Evolutionary conservation across 345 rosid species (phyloP), one percentile per base, ranked within the genome.

Genomic region (Brassica incana): DNA sequence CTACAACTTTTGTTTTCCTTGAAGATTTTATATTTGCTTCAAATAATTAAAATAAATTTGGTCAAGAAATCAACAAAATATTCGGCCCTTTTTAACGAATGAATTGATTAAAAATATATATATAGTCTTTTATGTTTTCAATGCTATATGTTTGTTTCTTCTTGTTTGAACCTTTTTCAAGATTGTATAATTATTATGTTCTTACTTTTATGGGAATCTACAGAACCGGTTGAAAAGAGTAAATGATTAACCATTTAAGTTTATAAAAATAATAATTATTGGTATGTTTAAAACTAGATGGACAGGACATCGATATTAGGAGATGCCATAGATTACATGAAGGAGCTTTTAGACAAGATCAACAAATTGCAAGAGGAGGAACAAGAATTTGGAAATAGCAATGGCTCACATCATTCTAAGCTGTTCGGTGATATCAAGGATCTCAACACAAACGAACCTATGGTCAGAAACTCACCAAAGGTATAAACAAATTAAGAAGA

Each of bases 391-490:
- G 88, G 83, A 59, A 73, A 8, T 63, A 67, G 15, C 56, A 73
- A 73, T 18, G 63, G 12, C 30, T 67, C 81, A 73, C 74, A 56
- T 66, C 69, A 76, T n/a, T 66, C 81, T 67, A 60, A 80, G 75
- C 76, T 83, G 32, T 65, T 75, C 14, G 73, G 71, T 75, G 84
- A 66, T 80, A 76, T 88, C 77, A 84, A 86, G 58, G 92, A 89
- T 67, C 78, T 65, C 33, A 89, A 85, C 71, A 77, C 91, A 67
- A 86, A 83, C 66, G 89, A 92, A 80, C 78, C 78, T 38, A n/a
- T 83, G 61, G 85, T 84, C 78, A 87, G 93, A 85, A 95, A 95
- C 80, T 87, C 99, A 35, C 97, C 98, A 7, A 93, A 93, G 97
- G 97, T 93, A 87, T 66, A 65, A 9, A 56, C 67, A 65, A 45